phyloP scores from a whole-genome alignment of 176 grass and related monocot genomes.

The Oryza officinalis region DNA sequence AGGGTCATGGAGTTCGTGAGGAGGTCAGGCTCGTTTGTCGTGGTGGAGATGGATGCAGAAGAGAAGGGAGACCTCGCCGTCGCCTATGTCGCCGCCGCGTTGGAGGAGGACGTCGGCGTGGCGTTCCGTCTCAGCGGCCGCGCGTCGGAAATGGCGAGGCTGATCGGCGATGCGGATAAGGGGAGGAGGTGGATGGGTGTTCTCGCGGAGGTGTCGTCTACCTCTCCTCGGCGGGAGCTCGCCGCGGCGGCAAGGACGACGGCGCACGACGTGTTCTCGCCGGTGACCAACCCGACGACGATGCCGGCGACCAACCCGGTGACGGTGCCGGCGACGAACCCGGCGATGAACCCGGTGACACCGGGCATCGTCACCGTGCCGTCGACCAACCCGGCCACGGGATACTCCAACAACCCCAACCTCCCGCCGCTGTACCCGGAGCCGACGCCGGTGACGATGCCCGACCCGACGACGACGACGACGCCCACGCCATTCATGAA shows the following conservation, averaged over 20 bases:
- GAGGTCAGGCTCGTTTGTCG: conserved; percentile 46
- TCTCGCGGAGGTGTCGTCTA: conserved; percentile 10
- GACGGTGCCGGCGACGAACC: conserved; percentile 67
- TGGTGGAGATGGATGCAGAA: conserved; percentile 26
- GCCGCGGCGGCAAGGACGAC: conserved; percentile 24
- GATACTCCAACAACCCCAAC: conserved; percentile 38
- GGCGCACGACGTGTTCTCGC: conserved; percentile 49
- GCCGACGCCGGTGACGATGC: conserved; percentile 28
- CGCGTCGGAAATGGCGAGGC: conserved; percentile 34
- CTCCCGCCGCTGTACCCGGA: conserved; percentile 54
- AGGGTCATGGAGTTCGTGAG: conserved; percentile 46
- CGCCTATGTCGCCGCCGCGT: conserved; percentile 17
- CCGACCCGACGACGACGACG: conserved; percentile 45
- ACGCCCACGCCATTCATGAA: conserved; percentile 44
- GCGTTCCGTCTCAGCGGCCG: conserved; percentile 41
- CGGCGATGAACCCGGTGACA: conserved; percentile 45
- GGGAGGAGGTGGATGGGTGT: conserved; percentile 36
- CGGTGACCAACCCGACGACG: conserved; percentile 56
- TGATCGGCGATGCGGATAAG: neutral
- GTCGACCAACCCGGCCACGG: conserved; percentile 45
- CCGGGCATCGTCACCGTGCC: conserved; percentile 55
- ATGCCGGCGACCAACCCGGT: conserved; percentile 47
- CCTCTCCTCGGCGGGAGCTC: conserved; percentile 13
- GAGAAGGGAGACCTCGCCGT: neutral
- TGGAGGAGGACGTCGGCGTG: conserved; percentile 24